Evolutionary conservation across 2,329 filamentous ascomycete species (phyloP), one percentile per base, ranked within the genome.

Genomic region (Fusarium circinatum): DNA sequence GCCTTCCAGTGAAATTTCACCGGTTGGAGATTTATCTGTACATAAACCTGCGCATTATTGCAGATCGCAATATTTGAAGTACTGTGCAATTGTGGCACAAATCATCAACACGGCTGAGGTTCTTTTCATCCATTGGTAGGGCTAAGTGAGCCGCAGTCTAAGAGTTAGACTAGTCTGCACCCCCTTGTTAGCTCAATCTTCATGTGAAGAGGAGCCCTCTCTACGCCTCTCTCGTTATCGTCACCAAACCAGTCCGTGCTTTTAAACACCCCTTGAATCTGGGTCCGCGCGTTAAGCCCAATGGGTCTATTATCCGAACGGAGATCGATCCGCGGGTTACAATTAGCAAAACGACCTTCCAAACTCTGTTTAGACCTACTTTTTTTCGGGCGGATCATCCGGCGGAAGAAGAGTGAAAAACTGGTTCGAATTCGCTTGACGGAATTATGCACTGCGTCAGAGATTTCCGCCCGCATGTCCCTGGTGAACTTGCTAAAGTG

Each of bases 261-360:
- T 47, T 4, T 9, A 20, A 20, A 13, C 18, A 13, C n/a, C n/a
- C 44, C 20, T 28, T 34, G 15, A 45, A 45, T 34, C 28, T 56
- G 30, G 30, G 17, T 15, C 48, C 12, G 5, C n/a, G 9, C 48
- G 30, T 52, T 42, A 55, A 42, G 18, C 36, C 28, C 13, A 7
- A 61, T 28, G 58, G 58, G 58, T 42, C 20, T 15, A 17, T 6
- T 36, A 38, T 32, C 30, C 24, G 30, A 54, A 30, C 38, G 49
- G 30, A 57, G 59, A 44, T 62, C 59, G 59, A 57, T 57, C 59
- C 49, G 49, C 10, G 49, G n/a, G 49, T 42, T 17, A 24, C 58
- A 41, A 34, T 34, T 15, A 55, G 49, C 28, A 60, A 60, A 60
- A 24, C 36, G 49, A 38, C 38, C 59, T 44, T 62, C 59, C 59